Conservation (phyloP, 176 grass and related monocot species). For the Avena eriantha region DNA sequence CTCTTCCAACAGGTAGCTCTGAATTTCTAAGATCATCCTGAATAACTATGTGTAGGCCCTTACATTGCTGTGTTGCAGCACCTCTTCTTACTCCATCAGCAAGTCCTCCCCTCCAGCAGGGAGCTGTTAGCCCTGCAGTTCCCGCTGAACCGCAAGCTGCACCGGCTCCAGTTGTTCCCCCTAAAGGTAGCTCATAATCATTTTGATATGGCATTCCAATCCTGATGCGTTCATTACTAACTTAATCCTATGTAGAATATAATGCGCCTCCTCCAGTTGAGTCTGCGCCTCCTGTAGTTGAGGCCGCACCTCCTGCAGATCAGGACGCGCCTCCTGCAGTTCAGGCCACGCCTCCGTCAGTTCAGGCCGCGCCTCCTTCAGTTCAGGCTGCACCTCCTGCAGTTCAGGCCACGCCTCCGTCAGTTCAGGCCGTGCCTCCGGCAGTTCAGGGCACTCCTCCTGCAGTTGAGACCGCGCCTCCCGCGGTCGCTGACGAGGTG, state of each 20-base stretch:
- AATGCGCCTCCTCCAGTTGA: constrained; percentile 22
- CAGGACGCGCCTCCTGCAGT: constrained; percentile 28
- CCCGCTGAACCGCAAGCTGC: constrained; percentile 13
- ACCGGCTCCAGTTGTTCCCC: constrained; percentile 35
- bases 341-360: constrained; percentile 31
- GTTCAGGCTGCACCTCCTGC: too few species aligned
- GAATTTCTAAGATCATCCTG: constrained; percentile 34
- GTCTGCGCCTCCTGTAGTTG: constrained; percentile 41
- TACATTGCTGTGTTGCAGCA: constrained; percentile 50
- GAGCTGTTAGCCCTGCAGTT: constrained; percentile 39
- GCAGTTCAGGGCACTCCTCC: constrained; percentile 13
- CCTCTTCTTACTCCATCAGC: constrained; percentile 20
- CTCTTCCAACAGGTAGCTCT: constrained; percentile 57
- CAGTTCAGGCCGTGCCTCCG: not conserved
- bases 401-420: not conserved
- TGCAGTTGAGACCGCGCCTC: constrained; percentile 39
- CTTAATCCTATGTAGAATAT: constrained; percentile 33
- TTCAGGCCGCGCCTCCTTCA: constrained; percentile 22
- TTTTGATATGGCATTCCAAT: constrained; percentile 2
- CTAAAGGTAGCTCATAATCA: constrained; percentile 47
- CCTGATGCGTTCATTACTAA: not conserved
- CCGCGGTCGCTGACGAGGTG: constrained; percentile 28
- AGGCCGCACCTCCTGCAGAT: not conserved
- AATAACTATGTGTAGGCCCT: not conserved
- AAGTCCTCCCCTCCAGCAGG: constrained; percentile 28